These are phyloP conservation scores for Crucibulum laeve DNA, from an alignment of 768 basidiomycete genomes.

Conservation along the genomic window DNA sequence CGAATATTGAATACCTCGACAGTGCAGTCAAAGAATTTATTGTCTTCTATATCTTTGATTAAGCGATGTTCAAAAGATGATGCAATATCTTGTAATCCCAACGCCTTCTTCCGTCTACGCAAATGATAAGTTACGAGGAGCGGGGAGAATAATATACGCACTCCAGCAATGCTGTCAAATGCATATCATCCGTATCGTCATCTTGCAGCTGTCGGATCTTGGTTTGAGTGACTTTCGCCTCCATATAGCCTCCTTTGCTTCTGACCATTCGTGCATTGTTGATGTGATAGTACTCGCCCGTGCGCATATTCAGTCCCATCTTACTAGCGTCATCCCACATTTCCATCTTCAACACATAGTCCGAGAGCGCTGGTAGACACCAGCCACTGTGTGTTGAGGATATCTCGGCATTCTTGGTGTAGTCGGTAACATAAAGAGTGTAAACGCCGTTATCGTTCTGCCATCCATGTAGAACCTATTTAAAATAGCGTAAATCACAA, in stretches of 20 bases:
- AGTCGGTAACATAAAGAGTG: conserved; percentile 63
- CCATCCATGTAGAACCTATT: conserved; percentile 46
- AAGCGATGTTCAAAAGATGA: conserved; percentile 36
- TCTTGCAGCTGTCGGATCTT: conserved; percentile 44
- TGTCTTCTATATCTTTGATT: conserved; percentile 41
- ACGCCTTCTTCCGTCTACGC: conserved; percentile 47
- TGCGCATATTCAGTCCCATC: conserved; percentile 36
- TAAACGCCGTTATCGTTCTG: conserved; percentile 31
- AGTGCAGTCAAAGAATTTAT: conserved; percentile 46
- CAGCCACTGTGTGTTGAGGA: conserved; percentile 31
- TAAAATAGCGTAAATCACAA: conserved; percentile 1
- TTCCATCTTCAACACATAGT: conserved; percentile 47
- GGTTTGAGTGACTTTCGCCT: conserved; percentile 46
- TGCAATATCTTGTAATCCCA: conserved; percentile 22
- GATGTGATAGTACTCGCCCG: conserved; percentile 49
- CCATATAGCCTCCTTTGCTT: conserved; percentile 34
- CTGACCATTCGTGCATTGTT: conserved; percentile 45
- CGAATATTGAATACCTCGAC: conserved; percentile 44
- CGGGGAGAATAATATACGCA: conserved; percentile 22
- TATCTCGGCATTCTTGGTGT: conserved; percentile 39
- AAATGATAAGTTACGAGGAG: conserved; percentile 3
- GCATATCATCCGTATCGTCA: conserved; percentile 27
- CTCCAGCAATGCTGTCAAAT: conserved; percentile 49
- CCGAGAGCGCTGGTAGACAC: conserved; percentile 42
- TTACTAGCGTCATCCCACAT: conserved; percentile 52